Conservation (phyloP, 306 rosid species). For the Luffa acutangula region DNA sequence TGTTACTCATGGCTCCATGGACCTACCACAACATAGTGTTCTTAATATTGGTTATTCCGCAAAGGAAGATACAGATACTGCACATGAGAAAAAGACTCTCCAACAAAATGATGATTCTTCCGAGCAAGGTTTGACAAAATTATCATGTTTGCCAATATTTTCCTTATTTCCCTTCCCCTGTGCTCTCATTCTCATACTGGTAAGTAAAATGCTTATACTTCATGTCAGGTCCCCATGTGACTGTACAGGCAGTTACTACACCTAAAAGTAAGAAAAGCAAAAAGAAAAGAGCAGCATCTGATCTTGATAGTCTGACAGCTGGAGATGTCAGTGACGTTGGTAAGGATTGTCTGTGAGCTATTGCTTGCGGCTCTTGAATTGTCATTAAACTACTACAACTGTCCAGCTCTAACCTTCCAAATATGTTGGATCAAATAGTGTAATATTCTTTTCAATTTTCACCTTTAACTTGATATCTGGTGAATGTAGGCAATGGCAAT, state of each 20-base stretch:
- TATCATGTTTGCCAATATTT: background rate
- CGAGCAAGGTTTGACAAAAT: background rate
- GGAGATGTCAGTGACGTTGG: constrained; percentile 13
- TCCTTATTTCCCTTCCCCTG: background rate
- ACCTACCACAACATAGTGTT: constrained; percentile 35
- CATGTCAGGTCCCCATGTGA: background rate
- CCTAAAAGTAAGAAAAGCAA: constrained; percentile 21
- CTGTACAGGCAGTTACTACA: background rate
- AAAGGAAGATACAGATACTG: constrained; percentile 3
- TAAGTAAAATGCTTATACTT: background rate
- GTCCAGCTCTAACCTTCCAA: background rate
- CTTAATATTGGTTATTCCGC: constrained; percentile 15
- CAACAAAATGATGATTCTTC: background rate
- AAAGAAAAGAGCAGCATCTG: constrained; percentile 25
- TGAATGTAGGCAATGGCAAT: constrained; percentile 25
- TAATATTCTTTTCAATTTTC: background rate
- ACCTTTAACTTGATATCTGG: background rate
- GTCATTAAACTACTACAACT: background rate
- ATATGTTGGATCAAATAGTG: background rate
- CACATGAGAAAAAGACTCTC: background rate
- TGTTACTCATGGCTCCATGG: constrained; percentile 32
- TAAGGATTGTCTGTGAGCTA: background rate
- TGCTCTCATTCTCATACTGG: background rate
- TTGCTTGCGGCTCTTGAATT: background rate
- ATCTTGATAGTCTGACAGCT: constrained; percentile 6